phyloP scores from a whole-genome alignment of 441 rosid genomes.

The Geranium incanum region DNA sequence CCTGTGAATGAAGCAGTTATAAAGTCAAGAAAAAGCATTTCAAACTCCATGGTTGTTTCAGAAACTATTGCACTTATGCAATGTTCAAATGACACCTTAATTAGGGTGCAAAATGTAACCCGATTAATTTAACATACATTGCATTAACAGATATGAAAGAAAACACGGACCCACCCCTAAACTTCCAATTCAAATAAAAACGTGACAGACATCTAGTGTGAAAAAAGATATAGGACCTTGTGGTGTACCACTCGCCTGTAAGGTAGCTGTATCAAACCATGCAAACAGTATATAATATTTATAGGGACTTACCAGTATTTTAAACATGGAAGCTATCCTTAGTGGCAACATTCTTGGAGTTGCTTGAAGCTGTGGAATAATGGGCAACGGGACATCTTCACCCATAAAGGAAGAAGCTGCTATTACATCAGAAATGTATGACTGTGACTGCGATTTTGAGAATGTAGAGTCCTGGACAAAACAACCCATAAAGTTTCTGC shows the following conservation, averaged over 20 bases:
- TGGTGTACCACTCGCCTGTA: not conserved
- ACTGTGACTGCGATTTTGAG: slow-evolving; percentile 50
- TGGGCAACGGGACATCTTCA: slow-evolving; percentile 40
- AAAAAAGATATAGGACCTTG: slow-evolving; percentile 1
- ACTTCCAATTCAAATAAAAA: not conserved
- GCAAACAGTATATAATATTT: not conserved
- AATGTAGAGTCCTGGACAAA: slow-evolving; percentile 49
- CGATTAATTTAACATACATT: not conserved
- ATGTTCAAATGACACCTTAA: not conserved
- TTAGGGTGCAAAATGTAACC: not conserved
- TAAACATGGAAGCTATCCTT: slow-evolving; percentile 85
- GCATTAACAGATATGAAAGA: slow-evolving; percentile 3
- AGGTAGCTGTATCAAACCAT: slow-evolving; percentile 3
- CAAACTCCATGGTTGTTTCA: not conserved
- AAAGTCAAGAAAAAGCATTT: slow-evolving; percentile 1
- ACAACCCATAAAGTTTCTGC: slow-evolving; percentile 22
- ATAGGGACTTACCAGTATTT: slow-evolving; percentile 59
- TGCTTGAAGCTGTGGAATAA: slow-evolving; percentile 65
- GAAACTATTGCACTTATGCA: not conserved
- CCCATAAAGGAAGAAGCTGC: slow-evolving; percentile 50
- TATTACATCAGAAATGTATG: slow-evolving; percentile 61
- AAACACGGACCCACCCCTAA: slow-evolving; percentile 1
- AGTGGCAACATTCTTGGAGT: slow-evolving; percentile 61
- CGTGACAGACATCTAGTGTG: not conserved
- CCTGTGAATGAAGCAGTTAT: slow-evolving; percentile 40